A percentile compares a stretch with the other conserved stretches of the same genome.
These are phyloP conservation scores for Euphorbia tirucalli DNA, from an alignment of 345 rosid species.

Conservation along the genomic window DNA sequence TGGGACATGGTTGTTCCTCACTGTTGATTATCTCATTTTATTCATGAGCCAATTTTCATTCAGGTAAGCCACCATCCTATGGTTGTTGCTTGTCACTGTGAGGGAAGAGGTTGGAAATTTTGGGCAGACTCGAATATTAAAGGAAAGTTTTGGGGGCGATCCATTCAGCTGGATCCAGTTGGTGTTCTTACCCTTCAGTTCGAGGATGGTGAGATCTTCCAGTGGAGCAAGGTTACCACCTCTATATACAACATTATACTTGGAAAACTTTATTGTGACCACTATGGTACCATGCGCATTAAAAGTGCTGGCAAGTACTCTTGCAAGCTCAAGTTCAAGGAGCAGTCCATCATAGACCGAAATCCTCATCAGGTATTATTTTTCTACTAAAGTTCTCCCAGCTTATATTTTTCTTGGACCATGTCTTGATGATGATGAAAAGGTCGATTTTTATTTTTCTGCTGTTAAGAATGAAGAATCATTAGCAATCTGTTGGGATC, in stretches of 20 bases:
- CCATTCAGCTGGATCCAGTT: constrained; percentile 98
- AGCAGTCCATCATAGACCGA: constrained; percentile 95
- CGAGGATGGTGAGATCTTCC: constrained; percentile 86
- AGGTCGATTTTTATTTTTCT: too few species aligned
- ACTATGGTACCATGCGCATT: constrained; percentile 95
- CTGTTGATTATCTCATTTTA: constrained; percentile 9
- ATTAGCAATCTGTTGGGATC: not conserved
- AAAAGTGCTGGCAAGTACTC: constrained; percentile 80
- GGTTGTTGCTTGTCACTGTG: constrained; percentile 97
- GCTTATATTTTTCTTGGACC: not conserved
- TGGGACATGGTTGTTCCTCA: not conserved
- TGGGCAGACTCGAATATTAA: constrained; percentile 98
- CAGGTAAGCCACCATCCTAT: constrained; percentile 99
- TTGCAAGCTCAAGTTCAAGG: constrained; percentile 95
- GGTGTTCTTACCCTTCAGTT: constrained; percentile 82
- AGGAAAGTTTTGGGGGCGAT: constrained; percentile 97
- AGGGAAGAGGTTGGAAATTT: constrained; percentile 98
- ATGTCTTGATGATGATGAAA: too few species aligned
- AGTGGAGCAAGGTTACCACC: constrained; percentile 99
- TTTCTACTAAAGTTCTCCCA: not conserved
- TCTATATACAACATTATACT: constrained; percentile 96
- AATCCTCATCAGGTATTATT: constrained; percentile 88
- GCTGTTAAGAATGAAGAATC: not conserved
- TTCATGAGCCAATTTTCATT: constrained; percentile 17
- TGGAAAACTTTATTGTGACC: constrained; percentile 93